phyloP scores from a whole-genome alignment of 805 yeast species.

The Tetrapisispora nanseiensis region DNA sequence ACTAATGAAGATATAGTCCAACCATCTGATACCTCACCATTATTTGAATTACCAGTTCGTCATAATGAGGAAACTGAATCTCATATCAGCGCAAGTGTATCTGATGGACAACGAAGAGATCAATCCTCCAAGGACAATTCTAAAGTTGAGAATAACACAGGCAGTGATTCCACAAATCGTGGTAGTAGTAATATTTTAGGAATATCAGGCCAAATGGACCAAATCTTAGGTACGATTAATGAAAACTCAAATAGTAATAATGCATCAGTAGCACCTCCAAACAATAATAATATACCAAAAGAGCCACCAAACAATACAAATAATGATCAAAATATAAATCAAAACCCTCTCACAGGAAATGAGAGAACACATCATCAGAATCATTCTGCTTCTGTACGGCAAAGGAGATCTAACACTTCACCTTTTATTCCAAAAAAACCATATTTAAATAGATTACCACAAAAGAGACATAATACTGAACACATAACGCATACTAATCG shows the following conservation, averaged over 20 bases:
- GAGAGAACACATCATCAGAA: background rate
- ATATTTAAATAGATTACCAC: constrained; percentile 20
- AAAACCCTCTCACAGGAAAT: background rate
- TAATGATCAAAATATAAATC: background rate
- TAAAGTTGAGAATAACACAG: no score
- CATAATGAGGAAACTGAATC: background rate
- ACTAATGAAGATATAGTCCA: no score
- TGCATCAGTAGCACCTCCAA: background rate
- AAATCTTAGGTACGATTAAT: background rate
- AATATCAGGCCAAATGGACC: constrained; percentile 2
- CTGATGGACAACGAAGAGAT: no score
- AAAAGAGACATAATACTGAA: constrained; percentile 15
- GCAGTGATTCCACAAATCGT: background rate
- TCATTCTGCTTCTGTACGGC: background rate
- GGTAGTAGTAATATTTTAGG: constrained; percentile 2
- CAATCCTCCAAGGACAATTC: background rate
- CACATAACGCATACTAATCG: no score
- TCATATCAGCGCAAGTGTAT: background rate
- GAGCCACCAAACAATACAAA: background rate
- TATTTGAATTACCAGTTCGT: no score
- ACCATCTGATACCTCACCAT: no score
- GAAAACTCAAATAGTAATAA: background rate
- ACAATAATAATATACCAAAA: no score
- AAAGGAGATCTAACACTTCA: constrained; percentile 12
- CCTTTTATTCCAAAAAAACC: constrained; percentile 28